Percentiles rank a stretch among this genome's conserved stretches.
Conservation (phyloP, 176 grass and related monocot species). For the Ensete ventricosum region DNA sequence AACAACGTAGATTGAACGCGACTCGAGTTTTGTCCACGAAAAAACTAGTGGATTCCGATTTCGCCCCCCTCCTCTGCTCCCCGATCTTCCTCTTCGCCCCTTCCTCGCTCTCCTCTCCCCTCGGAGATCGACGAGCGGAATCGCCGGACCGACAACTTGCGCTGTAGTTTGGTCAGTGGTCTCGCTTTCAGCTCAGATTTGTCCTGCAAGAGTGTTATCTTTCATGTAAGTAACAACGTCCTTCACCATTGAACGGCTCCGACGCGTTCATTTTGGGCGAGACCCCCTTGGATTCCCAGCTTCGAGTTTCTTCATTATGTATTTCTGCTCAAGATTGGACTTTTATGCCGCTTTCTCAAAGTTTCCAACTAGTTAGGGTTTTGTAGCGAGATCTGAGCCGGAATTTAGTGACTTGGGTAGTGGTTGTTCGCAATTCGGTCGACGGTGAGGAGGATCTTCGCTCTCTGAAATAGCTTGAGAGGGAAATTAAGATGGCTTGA, state of each 20-base stretch:
- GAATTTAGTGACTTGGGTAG: background rate
- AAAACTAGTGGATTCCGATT: background rate
- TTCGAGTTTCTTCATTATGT: background rate
- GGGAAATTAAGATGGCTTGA: background rate
- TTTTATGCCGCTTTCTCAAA: background rate
- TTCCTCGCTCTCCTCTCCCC: background rate
- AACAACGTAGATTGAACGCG: too few species aligned
- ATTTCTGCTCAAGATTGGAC: background rate
- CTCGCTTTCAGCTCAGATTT: background rate
- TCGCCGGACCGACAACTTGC: background rate
- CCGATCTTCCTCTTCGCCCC: background rate
- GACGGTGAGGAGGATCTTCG: background rate
- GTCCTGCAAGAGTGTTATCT: background rate
- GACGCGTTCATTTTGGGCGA: background rate
- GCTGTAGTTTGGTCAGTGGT: background rate
- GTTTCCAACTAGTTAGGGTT: slow-evolving; percentile 1
- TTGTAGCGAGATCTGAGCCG: slow-evolving; percentile 1
- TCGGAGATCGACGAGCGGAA: too few species aligned
- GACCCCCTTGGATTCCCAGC: background rate
- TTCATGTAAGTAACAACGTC: background rate
- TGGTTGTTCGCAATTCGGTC: background rate
- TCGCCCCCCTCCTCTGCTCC: background rate
- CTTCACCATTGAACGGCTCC: background rate
- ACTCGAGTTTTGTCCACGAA: background rate
- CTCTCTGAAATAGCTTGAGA: background rate